A percentile compares a stretch with the other conserved stretches of the same genome.
Evolutionary conservation across 768 basidiomycete genomes (phyloP).

Genomic region (Hygrophorus pudorinus): DNA sequence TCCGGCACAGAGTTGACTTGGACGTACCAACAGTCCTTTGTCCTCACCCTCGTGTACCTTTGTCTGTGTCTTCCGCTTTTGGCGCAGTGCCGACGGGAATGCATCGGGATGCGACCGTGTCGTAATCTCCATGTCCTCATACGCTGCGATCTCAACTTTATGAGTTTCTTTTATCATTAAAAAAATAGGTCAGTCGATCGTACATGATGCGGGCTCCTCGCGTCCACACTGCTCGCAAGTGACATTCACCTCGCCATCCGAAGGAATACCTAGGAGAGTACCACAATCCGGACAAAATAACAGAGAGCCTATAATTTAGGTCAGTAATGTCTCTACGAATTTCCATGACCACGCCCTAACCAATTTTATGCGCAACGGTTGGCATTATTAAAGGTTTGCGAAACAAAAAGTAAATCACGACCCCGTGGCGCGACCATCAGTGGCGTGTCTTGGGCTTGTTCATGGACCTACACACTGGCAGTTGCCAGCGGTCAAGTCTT

Average conservation of each 20-base stretch:
- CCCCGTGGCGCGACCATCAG: too few relatives aligned
- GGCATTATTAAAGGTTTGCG: not conserved
- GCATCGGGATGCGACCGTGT: slow-evolving; percentile 91
- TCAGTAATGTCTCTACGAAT: not conserved
- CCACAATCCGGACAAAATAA: slow-evolving; percentile 94
- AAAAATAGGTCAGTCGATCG: slow-evolving; percentile 19
- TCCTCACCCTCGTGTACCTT: slow-evolving; percentile 66
- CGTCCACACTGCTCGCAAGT: slow-evolving; percentile 84
- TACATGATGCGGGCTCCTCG: slow-evolving; percentile 82
- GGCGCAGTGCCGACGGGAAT: slow-evolving; percentile 81
- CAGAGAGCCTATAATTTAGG: slow-evolving; percentile 59
- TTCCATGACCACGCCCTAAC: slow-evolving; percentile 12
- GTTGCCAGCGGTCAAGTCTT: too few relatives aligned
- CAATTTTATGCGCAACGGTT: slow-evolving; percentile 32
- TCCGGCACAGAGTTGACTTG: not conserved
- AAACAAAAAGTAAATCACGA: too few relatives aligned
- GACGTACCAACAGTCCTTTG: slow-evolving; percentile 42
- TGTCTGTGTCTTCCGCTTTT: slow-evolving; percentile 85
- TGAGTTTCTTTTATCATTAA: not conserved
- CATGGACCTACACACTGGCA: too few relatives aligned
- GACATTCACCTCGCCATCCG: slow-evolving; percentile 62
- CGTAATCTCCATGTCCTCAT: slow-evolving; percentile 83
- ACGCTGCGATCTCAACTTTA: slow-evolving; percentile 40
- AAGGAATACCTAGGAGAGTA: slow-evolving; percentile 76
- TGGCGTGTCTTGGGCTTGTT: too few relatives aligned